A percentile compares a stretch with the other conserved stretches of the same genome.
These are phyloP conservation scores for Odontarrhena argentea DNA, from an alignment of 345 rosid species.

Conservation along the genomic window DNA sequence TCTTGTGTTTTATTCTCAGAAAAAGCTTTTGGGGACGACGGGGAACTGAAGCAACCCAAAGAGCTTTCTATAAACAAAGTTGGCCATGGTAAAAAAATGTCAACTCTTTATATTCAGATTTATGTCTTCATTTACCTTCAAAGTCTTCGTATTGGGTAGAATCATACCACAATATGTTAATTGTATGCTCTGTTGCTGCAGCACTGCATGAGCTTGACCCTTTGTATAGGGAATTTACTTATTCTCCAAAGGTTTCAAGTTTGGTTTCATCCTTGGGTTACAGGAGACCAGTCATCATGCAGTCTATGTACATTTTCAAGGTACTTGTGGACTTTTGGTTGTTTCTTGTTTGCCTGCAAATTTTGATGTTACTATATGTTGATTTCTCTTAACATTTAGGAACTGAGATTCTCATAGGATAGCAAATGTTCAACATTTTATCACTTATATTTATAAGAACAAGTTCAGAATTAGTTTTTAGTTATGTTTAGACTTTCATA, in stretches of 20 bases:
- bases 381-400: conserved; percentile 1
- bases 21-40: conserved; percentile 85
- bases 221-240: conserved; percentile 63
- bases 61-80: conserved; percentile 92
- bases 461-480: not conserved
- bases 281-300: conserved; percentile 73
- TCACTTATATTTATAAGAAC: not conserved
- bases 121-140: not conserved
- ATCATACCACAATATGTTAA: not conserved
- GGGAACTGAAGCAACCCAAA: conserved; percentile 76
- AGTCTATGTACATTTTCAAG: conserved; percentile 97
- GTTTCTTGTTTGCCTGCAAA: conserved; percentile 8
- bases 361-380: not conserved
- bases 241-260: conserved; percentile 60
- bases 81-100: conserved; percentile 67
- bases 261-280: conserved; percentile 72
- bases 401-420: not conserved
- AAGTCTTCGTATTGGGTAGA: not conserved
- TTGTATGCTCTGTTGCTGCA: conserved; percentile 37
- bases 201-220: conserved; percentile 90
- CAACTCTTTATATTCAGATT: conserved; percentile 7
- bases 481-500: not conserved
- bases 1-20: conserved; percentile 48
- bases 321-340: conserved; percentile 36
- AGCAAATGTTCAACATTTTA: conserved; percentile 3